Conservation (phyloP, 352 stramenopile species). For the Phytopythium cucurbitacearum region DNA sequence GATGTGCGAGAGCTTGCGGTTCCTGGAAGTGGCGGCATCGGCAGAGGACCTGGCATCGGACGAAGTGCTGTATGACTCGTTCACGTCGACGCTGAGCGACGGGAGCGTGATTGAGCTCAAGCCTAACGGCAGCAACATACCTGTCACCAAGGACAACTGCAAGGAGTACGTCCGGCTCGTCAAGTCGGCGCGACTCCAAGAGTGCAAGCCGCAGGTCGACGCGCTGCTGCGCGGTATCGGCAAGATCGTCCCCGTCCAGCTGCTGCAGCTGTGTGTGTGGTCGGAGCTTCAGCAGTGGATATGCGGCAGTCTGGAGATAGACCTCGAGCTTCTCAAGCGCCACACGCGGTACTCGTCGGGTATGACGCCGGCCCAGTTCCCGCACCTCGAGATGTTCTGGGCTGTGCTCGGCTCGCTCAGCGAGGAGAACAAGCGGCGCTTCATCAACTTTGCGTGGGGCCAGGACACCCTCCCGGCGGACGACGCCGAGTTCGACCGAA, state of each 20-base stretch:
- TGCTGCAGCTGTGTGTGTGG: conserved; percentile 77
- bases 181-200: conserved; percentile 56
- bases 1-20: conserved; percentile 51
- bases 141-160: conserved; percentile 65
- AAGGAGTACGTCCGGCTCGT: conserved; percentile 69
- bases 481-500: conserved; percentile 78
- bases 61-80: conserved; percentile 59
- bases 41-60: conserved; percentile 7
- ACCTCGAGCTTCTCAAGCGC: conserved; percentile 69
- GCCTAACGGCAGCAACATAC: conserved; percentile 26
- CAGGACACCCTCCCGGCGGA: conserved; percentile 73
- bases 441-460: conserved; percentile 85
- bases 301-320: conserved; percentile 70
- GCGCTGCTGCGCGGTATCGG: conserved; percentile 65
- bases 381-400: conserved; percentile 80
- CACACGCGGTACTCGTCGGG: conserved; percentile 78
- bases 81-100: conserved; percentile 69
- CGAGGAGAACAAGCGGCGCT: conserved; percentile 74
- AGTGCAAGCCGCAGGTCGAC: conserved; percentile 74
- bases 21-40: conserved; percentile 25
- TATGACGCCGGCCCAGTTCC: conserved; percentile 65
- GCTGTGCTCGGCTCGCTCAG: conserved; percentile 49
- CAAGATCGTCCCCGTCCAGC: conserved; percentile 61
- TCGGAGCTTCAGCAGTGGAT: conserved; percentile 77
- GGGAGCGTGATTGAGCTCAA: conserved; percentile 65